Percentiles rank a stretch among this genome's conserved stretches.
These are phyloP conservation scores for Geotrichum restrictum DNA, from an alignment of 1,139 yeast species.

Conservation along the genomic window DNA sequence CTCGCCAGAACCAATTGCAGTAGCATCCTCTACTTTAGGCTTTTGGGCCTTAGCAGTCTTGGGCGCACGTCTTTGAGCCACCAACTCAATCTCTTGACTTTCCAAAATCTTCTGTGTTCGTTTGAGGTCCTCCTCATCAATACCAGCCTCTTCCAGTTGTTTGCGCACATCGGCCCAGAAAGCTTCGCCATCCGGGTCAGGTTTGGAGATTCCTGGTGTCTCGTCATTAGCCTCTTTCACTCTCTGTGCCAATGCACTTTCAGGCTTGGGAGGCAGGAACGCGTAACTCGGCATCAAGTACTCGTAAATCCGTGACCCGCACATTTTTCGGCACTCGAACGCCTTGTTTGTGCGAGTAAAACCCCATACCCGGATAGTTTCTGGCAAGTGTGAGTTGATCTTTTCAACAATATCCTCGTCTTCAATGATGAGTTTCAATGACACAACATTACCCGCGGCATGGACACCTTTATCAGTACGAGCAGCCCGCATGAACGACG, in stretches of 20 bases:
- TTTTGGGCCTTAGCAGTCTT: conserved; percentile 31
- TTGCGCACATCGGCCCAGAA: conserved; percentile 63
- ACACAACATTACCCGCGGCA: conserved; percentile 94
- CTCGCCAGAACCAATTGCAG: neutral
- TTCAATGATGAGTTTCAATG: conserved; percentile 82
- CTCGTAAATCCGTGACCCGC: conserved; percentile 91
- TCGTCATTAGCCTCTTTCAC: conserved; percentile 52
- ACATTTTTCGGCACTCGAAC: conserved; percentile 92
- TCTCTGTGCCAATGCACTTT: conserved; percentile 57
- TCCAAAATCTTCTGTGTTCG: conserved; percentile 38
- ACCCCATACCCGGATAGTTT: conserved; percentile 89
- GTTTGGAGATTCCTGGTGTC: conserved; percentile 57
- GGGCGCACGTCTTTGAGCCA: conserved; percentile 29
- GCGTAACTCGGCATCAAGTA: conserved; percentile 88
- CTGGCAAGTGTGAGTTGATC: conserved; percentile 74
- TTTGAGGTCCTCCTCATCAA: conserved; percentile 38
- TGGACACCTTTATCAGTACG: conserved; percentile 98
- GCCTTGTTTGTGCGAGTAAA: conserved; percentile 83
- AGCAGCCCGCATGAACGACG: conserved; percentile 92
- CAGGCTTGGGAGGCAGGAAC: conserved; percentile 84
- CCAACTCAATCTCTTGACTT: conserved; percentile 28
- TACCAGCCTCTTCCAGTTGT: conserved; percentile 33
- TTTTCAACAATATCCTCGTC: conserved; percentile 71
- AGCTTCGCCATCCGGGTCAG: conserved; percentile 61
- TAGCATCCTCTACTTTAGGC: conserved; percentile 17